These are phyloP conservation scores for Heimioporus retisporus DNA, from an alignment of 1,284 basidiomycete genomes.

Conservation along the genomic window DNA sequence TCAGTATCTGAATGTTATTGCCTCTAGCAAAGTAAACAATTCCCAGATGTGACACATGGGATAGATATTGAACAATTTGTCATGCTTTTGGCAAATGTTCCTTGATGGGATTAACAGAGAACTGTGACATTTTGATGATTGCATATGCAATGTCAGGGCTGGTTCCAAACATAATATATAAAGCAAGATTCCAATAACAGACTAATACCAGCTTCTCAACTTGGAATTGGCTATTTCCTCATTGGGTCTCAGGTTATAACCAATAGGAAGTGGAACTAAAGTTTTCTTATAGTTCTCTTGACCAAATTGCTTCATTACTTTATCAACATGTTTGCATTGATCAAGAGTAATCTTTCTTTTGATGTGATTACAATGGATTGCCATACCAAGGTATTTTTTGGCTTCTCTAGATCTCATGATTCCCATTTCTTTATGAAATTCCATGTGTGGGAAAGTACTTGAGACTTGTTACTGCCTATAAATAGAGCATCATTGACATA, in stretches of 20 bases:
- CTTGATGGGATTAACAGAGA: constrained; percentile 3
- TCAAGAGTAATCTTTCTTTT: background rate
- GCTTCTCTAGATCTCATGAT: background rate
- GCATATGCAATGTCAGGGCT: background rate
- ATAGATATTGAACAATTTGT: background rate
- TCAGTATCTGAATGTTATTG: background rate
- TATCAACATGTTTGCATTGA: background rate
- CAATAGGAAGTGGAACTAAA: background rate
- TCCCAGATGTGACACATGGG: background rate
- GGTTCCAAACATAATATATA: constrained; percentile 7
- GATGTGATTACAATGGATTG: background rate
- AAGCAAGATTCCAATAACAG: background rate
- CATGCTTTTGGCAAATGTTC: constrained; percentile 2
- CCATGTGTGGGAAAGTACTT: too few species aligned
- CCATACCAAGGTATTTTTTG: constrained; percentile 2
- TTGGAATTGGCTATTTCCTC: background rate
- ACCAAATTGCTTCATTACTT: background rate
- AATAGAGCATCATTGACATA: too few species aligned
- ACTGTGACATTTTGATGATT: constrained; percentile 7
- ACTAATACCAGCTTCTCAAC: background rate
- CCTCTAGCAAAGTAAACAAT: background rate
- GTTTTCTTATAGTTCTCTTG: background rate
- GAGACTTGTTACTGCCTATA: too few species aligned
- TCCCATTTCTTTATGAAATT: too few species aligned
- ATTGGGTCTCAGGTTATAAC: background rate